Base-by-base conservation (phyloP, 2,329 filamentous ascomycete species). In the Beauveria bassiana region DNA sequence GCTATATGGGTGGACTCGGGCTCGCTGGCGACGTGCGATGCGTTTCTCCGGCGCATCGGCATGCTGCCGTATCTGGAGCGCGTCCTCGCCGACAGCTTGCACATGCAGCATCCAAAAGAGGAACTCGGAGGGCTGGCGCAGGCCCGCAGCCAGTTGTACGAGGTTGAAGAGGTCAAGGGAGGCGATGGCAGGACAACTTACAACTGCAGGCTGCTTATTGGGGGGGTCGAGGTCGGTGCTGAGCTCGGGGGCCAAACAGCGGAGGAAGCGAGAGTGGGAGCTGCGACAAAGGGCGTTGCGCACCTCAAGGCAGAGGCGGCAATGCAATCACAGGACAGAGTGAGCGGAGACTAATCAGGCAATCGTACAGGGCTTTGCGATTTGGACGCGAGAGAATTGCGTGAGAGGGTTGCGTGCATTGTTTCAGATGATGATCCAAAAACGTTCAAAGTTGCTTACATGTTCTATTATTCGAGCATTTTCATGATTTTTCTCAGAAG, bases 1-100 rank as follows among this genome's bases (percentile, higher is more conserved):
- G 93, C 92, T 0, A 80, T 97, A 0, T 97, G 89, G 78, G 78
- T 96, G 22, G 95, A 98, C 71, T 89, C 80, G 0, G 89, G 88
- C 0, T 79, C 82, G 1, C 70, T 91, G 16, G 76, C 76, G 0
- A 71, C 70, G 0, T 96, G 91, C 67, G 77, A 81, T 55, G 68
- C 59, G 0, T 79, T 97, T 43, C 71, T 91, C 0, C 79, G 83
- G 50, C 75, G 77, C 0, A 75, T 91, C 3, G 91, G 91, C 0
- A 77, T 97, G 5, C 65, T 92, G 45, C 70, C 74, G 0, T 84
- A 85, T 65, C 72, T 96, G 62, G 75, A 82, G 0, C 79, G 86
- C 2, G 75, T 92, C 12, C 67, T 96, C 10, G 74, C 78, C 1
- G 81, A 82, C 3, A 68, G 73, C 0, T 79, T 93, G 3, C 79